Conservation (phyloP, 495 filamentous ascomycete species). For the Thozetella sp. region DNA sequence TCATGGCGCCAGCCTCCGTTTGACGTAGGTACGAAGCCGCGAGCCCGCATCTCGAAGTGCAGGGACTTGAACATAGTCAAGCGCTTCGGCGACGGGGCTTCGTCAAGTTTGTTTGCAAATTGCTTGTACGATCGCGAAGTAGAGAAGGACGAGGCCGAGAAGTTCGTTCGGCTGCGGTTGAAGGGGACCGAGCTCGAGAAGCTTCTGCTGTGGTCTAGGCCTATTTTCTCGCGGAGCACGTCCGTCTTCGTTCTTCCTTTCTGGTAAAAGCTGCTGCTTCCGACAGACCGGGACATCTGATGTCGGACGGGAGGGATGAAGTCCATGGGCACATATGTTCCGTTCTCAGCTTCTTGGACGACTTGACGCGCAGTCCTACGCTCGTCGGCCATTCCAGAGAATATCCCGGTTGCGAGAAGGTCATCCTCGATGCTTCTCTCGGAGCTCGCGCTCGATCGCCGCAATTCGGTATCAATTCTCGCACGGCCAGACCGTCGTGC, state of each 20-base stretch:
- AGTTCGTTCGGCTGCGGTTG: slow-evolving; percentile 7
- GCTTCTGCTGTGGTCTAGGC: slow-evolving; percentile 22
- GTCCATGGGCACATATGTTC: too few relatives aligned
- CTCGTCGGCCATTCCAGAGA: slow-evolving; percentile 35
- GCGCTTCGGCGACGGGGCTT: background rate
- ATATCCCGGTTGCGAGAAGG: slow-evolving; percentile 43
- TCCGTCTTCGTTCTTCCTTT: slow-evolving; percentile 27
- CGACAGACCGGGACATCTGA: background rate
- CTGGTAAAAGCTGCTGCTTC: slow-evolving; percentile 15
- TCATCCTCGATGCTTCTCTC: slow-evolving; percentile 32
- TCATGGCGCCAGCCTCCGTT: slow-evolving; percentile 44
- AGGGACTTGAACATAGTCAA: slow-evolving; percentile 15
- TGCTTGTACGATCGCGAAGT: slow-evolving; percentile 12
- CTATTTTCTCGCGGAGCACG: slow-evolving; percentile 28
- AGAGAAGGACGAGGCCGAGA: slow-evolving; percentile 21
- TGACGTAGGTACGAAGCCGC: slow-evolving; percentile 41
- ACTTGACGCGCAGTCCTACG: slow-evolving; percentile 28
- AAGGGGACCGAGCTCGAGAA: slow-evolving; percentile 18
- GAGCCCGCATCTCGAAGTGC: slow-evolving; percentile 42
- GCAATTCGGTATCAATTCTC: slow-evolving; percentile 6
- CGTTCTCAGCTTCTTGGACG: slow-evolving; percentile 19
- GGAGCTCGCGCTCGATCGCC: background rate
- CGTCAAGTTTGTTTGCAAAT: slow-evolving; percentile 14
- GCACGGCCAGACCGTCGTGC: slow-evolving; percentile 11
- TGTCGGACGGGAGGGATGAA: slow-evolving; percentile 6